Percentiles rank a stretch among this genome's conserved stretches.
phyloP scores from a whole-genome alignment of 768 basidiomycete species.

The Lactarius quietus region DNA sequence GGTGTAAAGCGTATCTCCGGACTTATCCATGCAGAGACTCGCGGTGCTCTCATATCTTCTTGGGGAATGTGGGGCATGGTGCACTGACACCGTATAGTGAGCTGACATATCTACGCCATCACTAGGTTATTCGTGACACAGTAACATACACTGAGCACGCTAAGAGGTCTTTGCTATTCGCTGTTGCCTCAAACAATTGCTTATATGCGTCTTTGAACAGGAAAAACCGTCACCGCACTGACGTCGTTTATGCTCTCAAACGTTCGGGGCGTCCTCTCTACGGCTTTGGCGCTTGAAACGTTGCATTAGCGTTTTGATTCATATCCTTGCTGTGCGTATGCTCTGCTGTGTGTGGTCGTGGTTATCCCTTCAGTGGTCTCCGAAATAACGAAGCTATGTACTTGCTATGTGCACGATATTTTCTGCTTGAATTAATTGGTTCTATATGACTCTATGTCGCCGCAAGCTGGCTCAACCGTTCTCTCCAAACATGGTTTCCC shows the following conservation, averaged over 20 bases:
- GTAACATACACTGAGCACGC: constrained; percentile 68
- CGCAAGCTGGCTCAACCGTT: neutral
- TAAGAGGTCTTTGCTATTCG: constrained; percentile 39
- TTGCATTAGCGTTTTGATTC: no score
- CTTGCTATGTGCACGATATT: no score
- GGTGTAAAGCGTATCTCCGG: constrained; percentile 64
- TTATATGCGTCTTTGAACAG: constrained; percentile 24
- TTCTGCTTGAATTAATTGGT: neutral
- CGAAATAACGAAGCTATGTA: neutral
- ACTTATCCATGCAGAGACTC: constrained; percentile 63
- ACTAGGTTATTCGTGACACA: constrained; percentile 46
- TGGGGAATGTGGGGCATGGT: constrained; percentile 42
- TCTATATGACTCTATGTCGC: neutral
- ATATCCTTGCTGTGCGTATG: neutral
- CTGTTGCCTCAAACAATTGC: neutral
- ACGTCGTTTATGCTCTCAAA: constrained; percentile 61
- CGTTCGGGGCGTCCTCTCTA: constrained; percentile 56
- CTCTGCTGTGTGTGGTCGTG: neutral
- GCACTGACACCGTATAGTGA: constrained; percentile 3
- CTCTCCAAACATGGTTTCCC: neutral
- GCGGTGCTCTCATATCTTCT: constrained; percentile 62
- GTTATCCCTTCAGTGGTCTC: neutral
- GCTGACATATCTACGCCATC: neutral
- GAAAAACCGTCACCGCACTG: constrained; percentile 53
- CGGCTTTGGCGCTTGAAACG: constrained; percentile 46